These are phyloP conservation scores for Atractiella rhizophila DNA, from an alignment of 768 basidiomycete genomes.

Conservation along the genomic window DNA sequence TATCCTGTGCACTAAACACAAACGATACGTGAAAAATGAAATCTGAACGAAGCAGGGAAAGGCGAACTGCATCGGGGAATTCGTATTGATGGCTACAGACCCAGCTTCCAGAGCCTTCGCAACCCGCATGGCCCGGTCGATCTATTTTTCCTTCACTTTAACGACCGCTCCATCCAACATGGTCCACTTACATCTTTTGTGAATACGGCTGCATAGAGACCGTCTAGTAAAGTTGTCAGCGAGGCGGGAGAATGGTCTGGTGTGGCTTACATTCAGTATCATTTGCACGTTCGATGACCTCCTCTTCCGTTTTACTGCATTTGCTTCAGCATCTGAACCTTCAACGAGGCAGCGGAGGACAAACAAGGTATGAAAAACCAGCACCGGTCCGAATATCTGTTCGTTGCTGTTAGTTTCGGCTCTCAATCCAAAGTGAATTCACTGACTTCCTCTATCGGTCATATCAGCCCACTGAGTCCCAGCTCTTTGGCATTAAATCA, in stretches of 20 bases:
- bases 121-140: constrained; percentile 1
- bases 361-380: constrained; percentile 46
- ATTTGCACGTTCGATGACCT: constrained; percentile 33
- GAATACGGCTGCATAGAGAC: too few relatives aligned
- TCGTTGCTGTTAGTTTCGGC: too few relatives aligned
- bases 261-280: constrained; percentile 29
- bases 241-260: neutral
- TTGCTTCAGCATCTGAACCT: too few relatives aligned
- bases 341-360: too few relatives aligned
- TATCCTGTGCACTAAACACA: neutral
- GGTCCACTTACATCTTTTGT: too few relatives aligned
- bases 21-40: neutral
- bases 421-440: too few relatives aligned
- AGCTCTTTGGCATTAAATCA: too few relatives aligned
- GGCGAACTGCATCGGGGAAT: neutral
- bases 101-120: constrained; percentile 7
- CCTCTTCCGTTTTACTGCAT: constrained; percentile 25
- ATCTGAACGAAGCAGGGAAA: neutral
- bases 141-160: constrained; percentile 2
- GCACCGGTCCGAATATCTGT: constrained; percentile 31
- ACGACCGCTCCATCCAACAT: neutral
- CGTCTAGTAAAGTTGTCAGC: neutral
- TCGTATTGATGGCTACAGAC: constrained; percentile 1
- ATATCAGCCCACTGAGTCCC: too few relatives aligned
- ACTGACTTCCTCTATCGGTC: too few relatives aligned